phyloP scores from a whole-genome alignment of 805 yeast genomes.

The Candida ponderosae region DNA sequence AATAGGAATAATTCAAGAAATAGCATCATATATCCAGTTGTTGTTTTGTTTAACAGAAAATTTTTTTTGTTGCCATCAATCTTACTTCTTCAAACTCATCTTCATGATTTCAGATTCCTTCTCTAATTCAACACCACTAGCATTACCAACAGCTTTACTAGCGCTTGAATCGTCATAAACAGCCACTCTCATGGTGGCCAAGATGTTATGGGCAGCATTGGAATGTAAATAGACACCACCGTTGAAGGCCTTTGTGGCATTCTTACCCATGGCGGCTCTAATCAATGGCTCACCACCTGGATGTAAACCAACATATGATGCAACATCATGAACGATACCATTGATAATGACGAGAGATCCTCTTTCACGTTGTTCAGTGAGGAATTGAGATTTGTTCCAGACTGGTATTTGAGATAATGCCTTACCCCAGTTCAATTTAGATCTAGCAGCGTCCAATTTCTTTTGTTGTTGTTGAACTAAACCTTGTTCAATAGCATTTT shows the following conservation, averaged over 20 bases:
- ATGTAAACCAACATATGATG: slow-evolving; percentile 62
- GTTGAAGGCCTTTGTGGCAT: slow-evolving; percentile 76
- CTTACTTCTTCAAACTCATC: not conserved
- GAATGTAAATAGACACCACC: slow-evolving; percentile 85
- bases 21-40: too few relatives aligned
- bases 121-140: not conserved
- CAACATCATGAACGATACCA: slow-evolving; percentile 75
- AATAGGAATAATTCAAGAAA: too few relatives aligned
- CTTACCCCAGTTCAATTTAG: slow-evolving; percentile 69
- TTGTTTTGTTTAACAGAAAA: too few relatives aligned
- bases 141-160: not conserved
- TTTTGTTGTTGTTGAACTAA: slow-evolving; percentile 77
- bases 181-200: slow-evolving; percentile 79
- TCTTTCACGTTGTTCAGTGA: slow-evolving; percentile 38
- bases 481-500: slow-evolving; percentile 78
- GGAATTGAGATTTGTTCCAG: slow-evolving; percentile 62
- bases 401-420: slow-evolving; percentile 59
- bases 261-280: slow-evolving; percentile 68
- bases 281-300: slow-evolving; percentile 80
- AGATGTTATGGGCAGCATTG: slow-evolving; percentile 76
- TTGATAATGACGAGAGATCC: slow-evolving; percentile 61
- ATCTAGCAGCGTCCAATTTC: slow-evolving; percentile 58
- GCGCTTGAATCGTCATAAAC: slow-evolving; percentile 22
- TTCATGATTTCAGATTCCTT: not conserved
- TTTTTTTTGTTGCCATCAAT: too few relatives aligned